Conservation (phyloP, 257 asterid genomes). For the Ligustrum vulgare region DNA sequence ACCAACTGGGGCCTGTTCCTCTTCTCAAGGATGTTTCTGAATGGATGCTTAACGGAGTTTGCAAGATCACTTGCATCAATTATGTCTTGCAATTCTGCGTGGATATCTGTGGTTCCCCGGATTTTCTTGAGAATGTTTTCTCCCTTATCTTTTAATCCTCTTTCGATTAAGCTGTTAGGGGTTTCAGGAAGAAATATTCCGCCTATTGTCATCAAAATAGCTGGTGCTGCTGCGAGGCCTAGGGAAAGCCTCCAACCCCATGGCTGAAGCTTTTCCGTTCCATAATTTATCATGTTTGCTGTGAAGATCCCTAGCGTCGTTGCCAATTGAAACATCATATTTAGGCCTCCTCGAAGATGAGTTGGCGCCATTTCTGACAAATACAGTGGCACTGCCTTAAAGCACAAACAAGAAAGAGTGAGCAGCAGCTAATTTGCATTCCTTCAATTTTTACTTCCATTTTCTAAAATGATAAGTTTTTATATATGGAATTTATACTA, state of each 20-base stretch:
- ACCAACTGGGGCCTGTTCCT: constrained; percentile 69
- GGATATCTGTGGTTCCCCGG: constrained; percentile 63
- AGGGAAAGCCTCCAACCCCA: constrained; percentile 93
- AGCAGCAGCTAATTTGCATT: not conserved
- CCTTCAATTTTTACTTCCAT: not conserved
- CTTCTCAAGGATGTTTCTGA: constrained; percentile 58
- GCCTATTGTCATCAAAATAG: constrained; percentile 61
- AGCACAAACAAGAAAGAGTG: not conserved
- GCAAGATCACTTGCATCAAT: constrained; percentile 76
- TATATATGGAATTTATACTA: no score
- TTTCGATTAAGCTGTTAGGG: constrained; percentile 74
- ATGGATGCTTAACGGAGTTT: constrained; percentile 58
- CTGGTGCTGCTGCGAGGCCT: constrained; percentile 80
- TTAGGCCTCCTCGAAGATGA: constrained; percentile 73
- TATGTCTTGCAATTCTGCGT: constrained; percentile 73
- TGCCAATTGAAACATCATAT: constrained; percentile 86
- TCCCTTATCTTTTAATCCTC: constrained; percentile 50
- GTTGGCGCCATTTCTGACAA: constrained; percentile 92
- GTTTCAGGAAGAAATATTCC: constrained; percentile 83
- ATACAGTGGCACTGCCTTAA: constrained; percentile 81
- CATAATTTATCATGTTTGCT: constrained; percentile 83
- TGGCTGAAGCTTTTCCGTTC: constrained; percentile 62
- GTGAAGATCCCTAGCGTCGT: constrained; percentile 82
- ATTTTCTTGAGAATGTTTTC: constrained; percentile 51
- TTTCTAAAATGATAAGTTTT: not conserved